Conservation (phyloP, 78 protist species). For the Bigelowiella natans region DNA sequence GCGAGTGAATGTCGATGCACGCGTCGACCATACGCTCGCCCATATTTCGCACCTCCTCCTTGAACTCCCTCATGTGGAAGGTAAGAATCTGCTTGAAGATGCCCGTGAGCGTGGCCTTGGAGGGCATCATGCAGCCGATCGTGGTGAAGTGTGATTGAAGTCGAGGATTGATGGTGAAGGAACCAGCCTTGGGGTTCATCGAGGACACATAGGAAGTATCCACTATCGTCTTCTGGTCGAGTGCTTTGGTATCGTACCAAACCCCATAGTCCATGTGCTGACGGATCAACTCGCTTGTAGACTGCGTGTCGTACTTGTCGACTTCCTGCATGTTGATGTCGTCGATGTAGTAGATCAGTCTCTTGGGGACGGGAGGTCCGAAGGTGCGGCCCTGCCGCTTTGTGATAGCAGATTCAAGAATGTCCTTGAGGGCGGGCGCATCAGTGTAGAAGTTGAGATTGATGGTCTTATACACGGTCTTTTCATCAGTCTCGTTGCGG, state of each 20-base stretch:
- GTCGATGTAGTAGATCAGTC: constrained; percentile 55
- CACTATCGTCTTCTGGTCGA: constrained; percentile 28
- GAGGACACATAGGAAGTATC: constrained; percentile 46
- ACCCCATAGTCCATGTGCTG: constrained; percentile 65
- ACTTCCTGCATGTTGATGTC: constrained; percentile 72
- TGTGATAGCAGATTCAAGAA: constrained; percentile 52
- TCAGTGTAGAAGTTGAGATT: constrained; percentile 65
- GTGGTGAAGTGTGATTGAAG: constrained; percentile 66
- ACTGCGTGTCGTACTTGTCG: constrained; percentile 77
- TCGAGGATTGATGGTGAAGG: constrained; percentile 60
- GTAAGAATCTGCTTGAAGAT: constrained; percentile 30
- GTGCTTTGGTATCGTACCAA: constrained; percentile 54
- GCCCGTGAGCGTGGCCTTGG: not conserved
- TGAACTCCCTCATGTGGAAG: constrained; percentile 26
- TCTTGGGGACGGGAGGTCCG: constrained; percentile 58
- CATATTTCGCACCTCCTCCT: not conserved
- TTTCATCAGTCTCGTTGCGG: constrained; percentile 10
- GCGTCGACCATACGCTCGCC: constrained; percentile 18
- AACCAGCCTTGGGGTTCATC: constrained; percentile 81
- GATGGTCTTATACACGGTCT: constrained; percentile 1
- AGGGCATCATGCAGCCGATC: constrained; percentile 53
- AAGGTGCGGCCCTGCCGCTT: constrained; percentile 44
- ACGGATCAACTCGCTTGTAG: constrained; percentile 59
- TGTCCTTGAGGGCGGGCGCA: constrained; percentile 10
- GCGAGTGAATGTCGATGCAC: constrained; percentile 40